Percentiles rank a stretch among this genome's conserved stretches.
phyloP scores from a whole-genome alignment of 1,284 basidiomycete genomes.

The Thecaphora frezii region DNA sequence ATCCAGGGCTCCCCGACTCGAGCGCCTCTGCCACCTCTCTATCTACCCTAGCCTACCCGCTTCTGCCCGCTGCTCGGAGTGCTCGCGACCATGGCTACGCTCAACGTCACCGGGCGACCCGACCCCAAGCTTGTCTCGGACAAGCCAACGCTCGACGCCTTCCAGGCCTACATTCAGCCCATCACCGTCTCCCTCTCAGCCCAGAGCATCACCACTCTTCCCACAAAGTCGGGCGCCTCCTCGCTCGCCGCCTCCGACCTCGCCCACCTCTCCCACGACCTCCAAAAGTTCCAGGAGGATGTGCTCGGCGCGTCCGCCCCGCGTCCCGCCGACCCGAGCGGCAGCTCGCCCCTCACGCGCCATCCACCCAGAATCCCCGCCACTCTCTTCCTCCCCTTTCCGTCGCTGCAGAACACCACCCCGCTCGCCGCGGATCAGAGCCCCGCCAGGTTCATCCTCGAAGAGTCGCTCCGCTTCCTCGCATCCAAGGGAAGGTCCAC shows the following conservation, averaged over 20 bases:
- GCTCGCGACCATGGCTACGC: conserved; percentile 43
- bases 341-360: conserved; percentile 12
- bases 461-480: conserved; percentile 34
- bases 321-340: conserved; percentile 34
- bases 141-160: conserved; percentile 25
- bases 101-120: conserved; percentile 37
- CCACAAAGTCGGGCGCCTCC: conserved; percentile 17
- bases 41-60: too few relatives aligned
- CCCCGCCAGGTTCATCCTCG: conserved; percentile 39
- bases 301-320: conserved; percentile 41
- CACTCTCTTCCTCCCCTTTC: conserved; percentile 39
- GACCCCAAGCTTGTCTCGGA: conserved; percentile 33
- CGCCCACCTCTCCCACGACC: conserved; percentile 21
- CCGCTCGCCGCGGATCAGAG: conserved; percentile 21
- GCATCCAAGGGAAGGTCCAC: conserved; percentile 22
- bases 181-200: conserved; percentile 24
- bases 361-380: conserved; percentile 53
- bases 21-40: too few relatives aligned
- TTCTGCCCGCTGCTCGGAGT: too few relatives aligned
- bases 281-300: conserved; percentile 51
- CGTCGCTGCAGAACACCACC: conserved; percentile 33
- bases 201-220: conserved; percentile 7
- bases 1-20: too few relatives aligned
- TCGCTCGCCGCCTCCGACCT: conserved; percentile 31
- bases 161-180: conserved; percentile 33